Evolutionary conservation across 208 protist genomes (phyloP).

Genomic region (Leishmania turanica): DNA sequence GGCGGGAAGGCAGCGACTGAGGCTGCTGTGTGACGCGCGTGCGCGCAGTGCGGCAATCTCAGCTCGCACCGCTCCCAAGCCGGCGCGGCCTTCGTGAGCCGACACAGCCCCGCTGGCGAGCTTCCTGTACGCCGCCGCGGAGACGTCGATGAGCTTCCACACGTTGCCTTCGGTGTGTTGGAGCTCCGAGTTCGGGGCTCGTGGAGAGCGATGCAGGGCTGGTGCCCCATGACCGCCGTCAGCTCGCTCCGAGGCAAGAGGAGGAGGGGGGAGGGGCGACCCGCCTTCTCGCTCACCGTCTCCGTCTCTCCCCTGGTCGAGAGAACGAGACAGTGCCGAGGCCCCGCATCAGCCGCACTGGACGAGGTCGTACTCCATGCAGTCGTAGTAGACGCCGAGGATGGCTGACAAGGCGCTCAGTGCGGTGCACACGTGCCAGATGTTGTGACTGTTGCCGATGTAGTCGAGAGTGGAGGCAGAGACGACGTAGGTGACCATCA

Average conservation of each 20-base stretch:
- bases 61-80: background rate
- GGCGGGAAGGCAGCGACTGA: background rate
- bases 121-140: background rate
- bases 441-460: slow-evolving; percentile 64
- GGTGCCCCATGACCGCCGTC: background rate
- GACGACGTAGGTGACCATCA: slow-evolving; percentile 41
- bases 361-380: slow-evolving; percentile 58
- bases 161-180: background rate
- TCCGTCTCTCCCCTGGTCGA: background rate
- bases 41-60: background rate
- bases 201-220: background rate
- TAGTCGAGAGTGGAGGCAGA: slow-evolving; percentile 58
- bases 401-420: slow-evolving; percentile 50
- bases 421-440: slow-evolving; percentile 70
- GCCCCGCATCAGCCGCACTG: slow-evolving; percentile 21
- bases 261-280: background rate
- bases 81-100: background rate
- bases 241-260: background rate
- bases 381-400: slow-evolving; percentile 68
- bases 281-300: background rate
- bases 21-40: background rate
- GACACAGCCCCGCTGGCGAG: background rate
- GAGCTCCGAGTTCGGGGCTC: background rate
- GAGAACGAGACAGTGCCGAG: background rate
- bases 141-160: background rate